Evolutionary conservation across 1,284 basidiomycete genomes (phyloP).

Genomic region (Caloboletus firmus): DNA sequence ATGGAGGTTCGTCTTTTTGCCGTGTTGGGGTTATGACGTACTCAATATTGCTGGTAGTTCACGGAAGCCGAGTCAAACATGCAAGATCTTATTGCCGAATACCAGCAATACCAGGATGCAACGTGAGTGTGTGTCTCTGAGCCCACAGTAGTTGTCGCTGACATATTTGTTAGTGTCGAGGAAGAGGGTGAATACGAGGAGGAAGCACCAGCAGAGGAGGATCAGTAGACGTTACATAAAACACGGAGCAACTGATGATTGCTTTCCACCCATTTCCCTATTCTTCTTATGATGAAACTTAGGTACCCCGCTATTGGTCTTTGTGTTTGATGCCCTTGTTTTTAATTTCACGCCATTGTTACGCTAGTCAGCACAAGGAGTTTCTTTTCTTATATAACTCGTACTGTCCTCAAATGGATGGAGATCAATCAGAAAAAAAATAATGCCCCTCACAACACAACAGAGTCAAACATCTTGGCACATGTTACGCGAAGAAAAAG

Average conservation of each 20-base stretch:
- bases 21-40: constrained; percentile 1
- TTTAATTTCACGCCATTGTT: constrained; percentile 35
- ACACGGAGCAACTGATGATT: constrained; percentile 19
- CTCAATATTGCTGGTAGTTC: constrained; percentile 50
- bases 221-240: constrained; percentile 43
- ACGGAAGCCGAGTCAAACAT: constrained; percentile 97
- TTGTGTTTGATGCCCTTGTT: constrained; percentile 31
- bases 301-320: constrained; percentile 37
- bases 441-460: constrained; percentile 3
- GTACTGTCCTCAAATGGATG: neutral
- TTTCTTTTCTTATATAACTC: neutral
- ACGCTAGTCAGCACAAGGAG: constrained; percentile 29
- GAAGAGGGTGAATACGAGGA: constrained; percentile 85
- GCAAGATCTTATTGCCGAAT: constrained; percentile 92
- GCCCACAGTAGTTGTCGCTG: neutral
- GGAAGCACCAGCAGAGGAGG: constrained; percentile 59
- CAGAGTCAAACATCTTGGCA: constrained; percentile 13
- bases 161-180: constrained; percentile 51
- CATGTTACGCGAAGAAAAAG: too few relatives aligned
- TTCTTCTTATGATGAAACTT: constrained; percentile 37
- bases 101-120: constrained; percentile 97
- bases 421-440: neutral
- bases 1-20: constrained; percentile 67
- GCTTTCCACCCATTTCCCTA: constrained; percentile 13
- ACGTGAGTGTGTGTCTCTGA: constrained; percentile 56